Evolutionary conservation across 2,329 filamentous ascomycete genomes (phyloP).

Genomic region (Ophiostoma quercus): DNA sequence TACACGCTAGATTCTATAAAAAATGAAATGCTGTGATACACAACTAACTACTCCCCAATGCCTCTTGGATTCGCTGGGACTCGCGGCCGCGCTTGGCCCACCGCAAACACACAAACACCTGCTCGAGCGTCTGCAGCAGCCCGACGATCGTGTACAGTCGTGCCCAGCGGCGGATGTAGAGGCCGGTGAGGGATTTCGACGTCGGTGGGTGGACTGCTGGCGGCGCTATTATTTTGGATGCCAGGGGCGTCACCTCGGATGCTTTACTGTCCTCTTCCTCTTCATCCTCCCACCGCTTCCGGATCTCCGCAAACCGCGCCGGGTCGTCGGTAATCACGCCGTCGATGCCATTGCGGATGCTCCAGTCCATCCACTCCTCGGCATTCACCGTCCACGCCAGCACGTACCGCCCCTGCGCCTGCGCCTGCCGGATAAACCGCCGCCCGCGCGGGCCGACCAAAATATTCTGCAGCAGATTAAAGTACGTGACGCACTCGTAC

Average conservation of each 20-base stretch:
- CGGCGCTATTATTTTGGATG: neutral
- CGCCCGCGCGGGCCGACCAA: slow-evolving; percentile 64
- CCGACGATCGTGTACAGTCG: slow-evolving; percentile 24
- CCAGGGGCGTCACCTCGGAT: slow-evolving; percentile 5
- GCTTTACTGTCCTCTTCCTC: neutral
- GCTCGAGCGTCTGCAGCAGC: slow-evolving; percentile 20
- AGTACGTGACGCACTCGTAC: slow-evolving; percentile 55
- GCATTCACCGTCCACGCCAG: slow-evolving; percentile 87
- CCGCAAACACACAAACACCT: slow-evolving; percentile 18
- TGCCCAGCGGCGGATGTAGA: slow-evolving; percentile 27
- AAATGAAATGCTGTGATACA: no score
- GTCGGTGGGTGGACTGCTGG: slow-evolving; percentile 20
- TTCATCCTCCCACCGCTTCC: slow-evolving; percentile 33
- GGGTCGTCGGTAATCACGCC: slow-evolving; percentile 86
- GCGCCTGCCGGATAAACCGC: slow-evolving; percentile 60
- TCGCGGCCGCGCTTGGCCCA: slow-evolving; percentile 23
- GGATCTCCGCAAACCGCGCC: slow-evolving; percentile 59
- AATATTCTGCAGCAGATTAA: slow-evolving; percentile 68
- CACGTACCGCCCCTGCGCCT: slow-evolving; percentile 52
- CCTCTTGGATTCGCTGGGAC: slow-evolving; percentile 19
- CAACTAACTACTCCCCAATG: slow-evolving; percentile 13
- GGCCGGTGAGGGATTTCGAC: slow-evolving; percentile 18
- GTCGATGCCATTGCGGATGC: slow-evolving; percentile 60
- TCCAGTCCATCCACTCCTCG: slow-evolving; percentile 74
- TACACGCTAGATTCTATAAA: neutral